Base-by-base conservation (phyloP, 1,139 yeast genomes). In the Saccharomyces hybrid region DNA sequence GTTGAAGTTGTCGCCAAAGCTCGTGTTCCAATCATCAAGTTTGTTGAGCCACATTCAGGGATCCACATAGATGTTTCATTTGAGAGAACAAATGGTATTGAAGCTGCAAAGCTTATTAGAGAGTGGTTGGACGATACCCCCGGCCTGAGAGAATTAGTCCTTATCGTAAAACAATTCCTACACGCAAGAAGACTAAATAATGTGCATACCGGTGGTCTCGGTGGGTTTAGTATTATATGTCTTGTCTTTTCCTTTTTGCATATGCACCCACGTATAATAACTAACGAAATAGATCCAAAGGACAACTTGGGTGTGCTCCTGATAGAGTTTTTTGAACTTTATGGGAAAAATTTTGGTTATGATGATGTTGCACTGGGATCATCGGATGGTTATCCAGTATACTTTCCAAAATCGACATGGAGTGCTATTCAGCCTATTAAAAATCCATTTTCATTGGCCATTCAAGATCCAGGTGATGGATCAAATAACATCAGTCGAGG, bases 151-250 rank as follows among this genome's bases (percentile, higher is more conserved):
- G 96, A 91, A 64, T 72, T 95, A 56, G 96, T 88, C 0, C 76
- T 93, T 55, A 83, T 90, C 3, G 80, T 93, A n/a, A 93, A 95
- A 69, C 96, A 89, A 65, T 93, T 91, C 64, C 75, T 95, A 54
- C 78, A 93, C 49, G 83, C 91, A 3, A 76, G 98, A 61, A 82
- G 80, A 59, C 73, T 93, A 57, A 91, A 91, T 64, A 88, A 89
- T 64, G 99, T 93, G n/a, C 96, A 88, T 65, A 85, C 86, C 20
- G 99, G 99, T 56, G 99, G 99, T 0, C 74, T 95, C 20, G 99
- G 99, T 38, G 99, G 99, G 0, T 93, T 87, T 66, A 84, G 97
- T 9, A 89, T 91, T 29, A 89, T 91, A 49, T 91, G 97, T 62
- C 71, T 93, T 65, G 91, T 89, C 42, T 86, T 85, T 64, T 85